Base-by-base conservation (phyloP, 768 basidiomycete species). In the Dentipellis sp. region DNA sequence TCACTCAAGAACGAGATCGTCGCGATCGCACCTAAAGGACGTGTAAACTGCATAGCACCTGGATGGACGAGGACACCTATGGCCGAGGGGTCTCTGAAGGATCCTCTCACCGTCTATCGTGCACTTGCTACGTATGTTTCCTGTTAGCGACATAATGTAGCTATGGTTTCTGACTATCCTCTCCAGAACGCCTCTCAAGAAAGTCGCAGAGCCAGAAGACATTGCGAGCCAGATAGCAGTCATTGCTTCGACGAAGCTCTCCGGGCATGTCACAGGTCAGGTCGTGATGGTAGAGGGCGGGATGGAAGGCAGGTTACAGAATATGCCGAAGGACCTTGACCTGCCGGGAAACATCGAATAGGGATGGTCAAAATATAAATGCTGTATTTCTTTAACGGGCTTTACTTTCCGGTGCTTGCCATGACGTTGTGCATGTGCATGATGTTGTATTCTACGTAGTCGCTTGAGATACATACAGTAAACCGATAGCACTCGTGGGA, bases 1-100 rank as follows among this genome's bases (percentile, higher is more conserved):
- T 74, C 81, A 4, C 73, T 89, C 61, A 89, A 90, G 70, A 90
- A 89, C 66, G 87, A 91, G 68, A 88, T 89, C 54, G 87, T 91
- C 47, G 80, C 80, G 68, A 78, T 88, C 57, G 86, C 86, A 0
- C 83, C 86, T 0, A 74, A 68, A 54, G 88, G 78, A 0, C 74
- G 87, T n/a, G 86, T 88, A 3, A 89, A 89, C 60, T 73, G 74
- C 46, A 74, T 90, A 16, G 83, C 78, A 0, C 87, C 88, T 4
- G 86, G 86, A 5, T 87, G 82, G 67, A 65, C 60, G 12, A 12
- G 12, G 50, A 88, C 86, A 56, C 78, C 81, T 0, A 83, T 81
- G 80, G 83, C 77, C 0, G 79, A 78, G 58, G 74, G 77, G 9
- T 72, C 78, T 1, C 68, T 90, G 51, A 74, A 79, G 54, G 72